Evolutionary conservation across 371 early-diverging fungal species (phyloP), one percentile per base, ranked within the genome.

Genomic region (Syncephalastrum racemosum): DNA sequence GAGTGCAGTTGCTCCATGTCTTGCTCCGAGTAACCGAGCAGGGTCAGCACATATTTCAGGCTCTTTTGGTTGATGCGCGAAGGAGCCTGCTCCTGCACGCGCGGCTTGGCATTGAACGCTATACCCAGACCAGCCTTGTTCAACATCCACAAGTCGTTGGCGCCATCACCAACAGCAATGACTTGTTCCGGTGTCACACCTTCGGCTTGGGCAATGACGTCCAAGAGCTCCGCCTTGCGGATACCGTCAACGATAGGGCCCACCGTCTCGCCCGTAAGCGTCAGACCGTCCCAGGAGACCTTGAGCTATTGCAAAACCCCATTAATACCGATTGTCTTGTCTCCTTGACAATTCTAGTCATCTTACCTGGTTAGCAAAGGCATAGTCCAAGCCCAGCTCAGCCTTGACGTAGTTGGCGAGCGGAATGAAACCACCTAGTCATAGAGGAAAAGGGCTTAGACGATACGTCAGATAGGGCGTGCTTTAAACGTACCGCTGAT

Each of bases 121-220:
- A 99, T 95, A 4, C 99, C 99, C 12, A 99, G 74, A 55, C 99
- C 95, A 45, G 99, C 95, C 64, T 89, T 91, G 45, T 86, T 91
- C 50, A 99, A 70, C 99, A 99, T 99, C 73, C 87, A 84, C 56
- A 99, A 71, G 73, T 99, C 99, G 69, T 99, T 99, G 24, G 99
- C 99, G 42, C 99, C 99, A 73, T 99, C 99, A 25, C 99, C 99
- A 1, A 99, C 95, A 7, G 98, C 97, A 62, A 99, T 88, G 13
- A 98, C 94, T 80, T 93, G 96, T 50, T 94, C 91, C 20, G 73
- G 71, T 1, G 86, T 78, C 14, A 96, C 87, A 6, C 85, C 83
- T 64, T 96, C 95, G 3, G 94, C 90, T 62, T 96, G 96, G 1
- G 97, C 93, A 75, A 97, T 91, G 8, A 93, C 95, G 57, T 92